Base-by-base conservation (phyloP, 2,329 filamentous ascomycete genomes). In the Periconia sp. region DNA sequence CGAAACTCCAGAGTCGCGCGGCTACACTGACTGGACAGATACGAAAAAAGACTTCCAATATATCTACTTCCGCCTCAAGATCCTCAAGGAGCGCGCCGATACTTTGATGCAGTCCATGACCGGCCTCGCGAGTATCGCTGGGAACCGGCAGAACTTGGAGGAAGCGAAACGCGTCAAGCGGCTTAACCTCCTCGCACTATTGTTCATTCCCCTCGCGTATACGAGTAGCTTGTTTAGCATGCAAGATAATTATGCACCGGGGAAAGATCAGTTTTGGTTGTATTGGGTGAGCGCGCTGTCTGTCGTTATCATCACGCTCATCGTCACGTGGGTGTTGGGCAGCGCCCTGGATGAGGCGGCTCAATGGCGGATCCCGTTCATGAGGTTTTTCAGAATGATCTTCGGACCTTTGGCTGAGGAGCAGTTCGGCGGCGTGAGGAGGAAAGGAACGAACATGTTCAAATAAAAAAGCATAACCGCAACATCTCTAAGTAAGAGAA, bases 121-220 rank as follows among this genome's bases (percentile, higher is more conserved):
- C 0, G 69, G 69, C 31, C 57, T 71, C 7, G 70, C 70, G 2
- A 61, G 56, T 37, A 71, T 72, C 27, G 70, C 70, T 0, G 70
- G 69, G 9, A 71, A 72, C 35, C 63, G 62, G 0, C 70, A 72
- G 42, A 68, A 66, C 15, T 57, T 72, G 2, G 70, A 71, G 37
- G 70, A 71, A 51, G 70, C 70, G 15, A 72, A 71, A 48, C 65
- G 68, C 2, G 64, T 69, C 13, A 71, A 72, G 55, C 59, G 68
- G 3, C 56, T 72, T 5, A 72, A 70, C 19, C 37, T 71, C 2
- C 62, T 72, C 8, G 70, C 69, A 2, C 47, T 72, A 2, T 31
- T 71, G 3, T 72, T 71, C 54, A 69, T 71, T n/a, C 70, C 70
- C 0, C 49, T 72, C 2, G 69, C 68, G 1, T 72, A 71, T 45